A percentile compares a stretch with the other conserved stretches of the same genome.
phyloP scores from a whole-genome alignment of 768 basidiomycete genomes.

The Pisolithus albus region DNA sequence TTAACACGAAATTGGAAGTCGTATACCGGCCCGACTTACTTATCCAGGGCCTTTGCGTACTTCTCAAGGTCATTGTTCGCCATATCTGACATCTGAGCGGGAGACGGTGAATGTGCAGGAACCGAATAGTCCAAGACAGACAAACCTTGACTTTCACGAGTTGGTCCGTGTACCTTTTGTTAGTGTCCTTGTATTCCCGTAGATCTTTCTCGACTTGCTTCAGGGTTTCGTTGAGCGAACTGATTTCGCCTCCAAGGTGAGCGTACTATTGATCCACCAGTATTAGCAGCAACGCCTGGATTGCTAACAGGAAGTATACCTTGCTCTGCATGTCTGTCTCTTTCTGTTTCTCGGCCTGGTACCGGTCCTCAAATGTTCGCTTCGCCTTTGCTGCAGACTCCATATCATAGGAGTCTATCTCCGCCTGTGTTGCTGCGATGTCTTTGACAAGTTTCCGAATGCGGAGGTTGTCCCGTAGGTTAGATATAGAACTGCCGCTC shows the following conservation, averaged over 20 bases:
- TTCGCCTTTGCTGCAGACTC: conserved; percentile 81
- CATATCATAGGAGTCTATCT: conserved; percentile 75
- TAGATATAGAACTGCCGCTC: conserved; percentile 60
- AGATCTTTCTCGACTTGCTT: conserved; percentile 63
- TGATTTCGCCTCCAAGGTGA: conserved; percentile 78
- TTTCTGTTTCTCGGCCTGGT: conserved; percentile 59
- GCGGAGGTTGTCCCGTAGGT: conserved; percentile 77
- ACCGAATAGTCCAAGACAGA: neutral
- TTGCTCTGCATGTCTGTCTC: conserved; percentile 66
- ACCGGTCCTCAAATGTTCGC: conserved; percentile 79
- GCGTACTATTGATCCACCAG: conserved; percentile 46
- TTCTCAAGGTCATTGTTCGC: conserved; percentile 96
- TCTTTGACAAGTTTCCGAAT: conserved; percentile 62
- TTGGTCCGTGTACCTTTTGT: conserved; percentile 82
- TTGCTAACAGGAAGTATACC: conserved; percentile 33
- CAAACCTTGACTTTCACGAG: conserved; percentile 89
- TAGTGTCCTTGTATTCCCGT: conserved; percentile 80
- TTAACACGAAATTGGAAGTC: conserved; percentile 7
- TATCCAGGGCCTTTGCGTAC: conserved; percentile 94
- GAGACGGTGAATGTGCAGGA: neutral
- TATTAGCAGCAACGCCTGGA: neutral
- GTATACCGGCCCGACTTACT: conserved; percentile 42
- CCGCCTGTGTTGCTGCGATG: conserved; percentile 56
- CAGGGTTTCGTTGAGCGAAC: conserved; percentile 60
- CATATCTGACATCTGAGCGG: conserved; percentile 85